Base-by-base conservation (phyloP, 768 basidiomycete genomes). In the Suillus sp. region DNA sequence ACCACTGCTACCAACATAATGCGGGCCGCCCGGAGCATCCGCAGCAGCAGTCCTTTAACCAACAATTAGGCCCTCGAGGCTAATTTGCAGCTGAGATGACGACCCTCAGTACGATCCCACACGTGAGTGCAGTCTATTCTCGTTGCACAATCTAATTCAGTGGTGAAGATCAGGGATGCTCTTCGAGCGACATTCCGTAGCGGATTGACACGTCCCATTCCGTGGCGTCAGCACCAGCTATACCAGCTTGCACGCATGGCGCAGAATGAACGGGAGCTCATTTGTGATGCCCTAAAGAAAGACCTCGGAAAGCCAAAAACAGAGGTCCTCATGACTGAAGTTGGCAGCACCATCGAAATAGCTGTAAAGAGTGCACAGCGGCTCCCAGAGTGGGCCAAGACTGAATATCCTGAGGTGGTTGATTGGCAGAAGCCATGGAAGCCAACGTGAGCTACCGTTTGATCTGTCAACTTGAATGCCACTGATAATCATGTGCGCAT, bases 181-280 rank as follows among this genome's bases (percentile, higher is more conserved):
- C 70, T 90, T 9, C 75, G 72, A 6, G 70, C 74, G 37, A 83
- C 83, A 6, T 91, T 90, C 75, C 72, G 72, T 30, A 66, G 78
- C 0, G 84, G 86, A 2, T 68, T 77, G 45, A 82, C 86, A 0
- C 79, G 77, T n/a, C 75, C 85, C 2, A 66, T 91, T 47, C 73
- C 75, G 63, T 92, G 84, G 81, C 82, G 91, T n/a, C 82, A 83
- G 59, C 79, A 83, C 56, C 91, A 93, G 66, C 80, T 92, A 50
- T 77, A 79, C 50, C 86, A 87, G 66, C 79, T 92, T 40, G 86
- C 84, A 34, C 83, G 80, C 30, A 75, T 90, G 75, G 73, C 81
- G n/a, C 84, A 90, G 67, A 85, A 90, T 27, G 88, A 92, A 72
- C 68, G 77, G 3, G 78, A 85, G 3, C 80, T 77, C 3, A 70